phyloP scores from a whole-genome alignment of 345 rosid genomes.

The Passiflora organensis region DNA sequence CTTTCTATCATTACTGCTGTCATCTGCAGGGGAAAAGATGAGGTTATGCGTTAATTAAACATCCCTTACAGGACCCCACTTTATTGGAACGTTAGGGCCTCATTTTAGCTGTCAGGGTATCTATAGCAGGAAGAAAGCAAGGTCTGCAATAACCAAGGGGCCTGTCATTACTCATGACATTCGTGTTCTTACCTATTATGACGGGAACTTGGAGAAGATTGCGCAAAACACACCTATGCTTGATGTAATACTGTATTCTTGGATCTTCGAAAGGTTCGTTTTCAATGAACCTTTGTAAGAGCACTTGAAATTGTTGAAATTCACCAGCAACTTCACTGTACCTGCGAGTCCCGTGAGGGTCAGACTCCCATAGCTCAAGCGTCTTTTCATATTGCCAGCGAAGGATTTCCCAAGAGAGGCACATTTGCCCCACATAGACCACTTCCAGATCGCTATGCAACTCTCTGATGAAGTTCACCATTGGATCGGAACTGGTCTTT shows the following conservation, averaged over 20 bases:
- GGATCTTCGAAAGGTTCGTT: constrained; percentile 80
- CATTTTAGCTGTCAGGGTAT: background rate
- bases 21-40: constrained; percentile 44
- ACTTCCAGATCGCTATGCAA: constrained; percentile 63
- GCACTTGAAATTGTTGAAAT: constrained; percentile 87
- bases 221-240: constrained; percentile 63
- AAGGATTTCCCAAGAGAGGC: constrained; percentile 97
- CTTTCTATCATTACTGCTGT: constrained; percentile 47
- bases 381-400: constrained; percentile 90
- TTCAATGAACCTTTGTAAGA: constrained; percentile 82
- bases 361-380: constrained; percentile 66
- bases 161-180: background rate
- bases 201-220: constrained; percentile 89
- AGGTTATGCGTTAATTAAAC: constrained; percentile 5
- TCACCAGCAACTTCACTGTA: constrained; percentile 88
- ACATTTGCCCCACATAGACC: constrained; percentile 92
- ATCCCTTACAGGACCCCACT: background rate
- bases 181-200: constrained; percentile 51
- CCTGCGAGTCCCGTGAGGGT: constrained; percentile 39
- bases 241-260: constrained; percentile 61
- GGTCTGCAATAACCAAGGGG: background rate
- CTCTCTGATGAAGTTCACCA: constrained; percentile 50
- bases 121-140: too few relatives aligned
- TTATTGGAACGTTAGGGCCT: background rate
- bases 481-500: constrained; percentile 48